Base-by-base conservation (phyloP, 805 yeast genomes). In the Komagataella ulmi region DNA sequence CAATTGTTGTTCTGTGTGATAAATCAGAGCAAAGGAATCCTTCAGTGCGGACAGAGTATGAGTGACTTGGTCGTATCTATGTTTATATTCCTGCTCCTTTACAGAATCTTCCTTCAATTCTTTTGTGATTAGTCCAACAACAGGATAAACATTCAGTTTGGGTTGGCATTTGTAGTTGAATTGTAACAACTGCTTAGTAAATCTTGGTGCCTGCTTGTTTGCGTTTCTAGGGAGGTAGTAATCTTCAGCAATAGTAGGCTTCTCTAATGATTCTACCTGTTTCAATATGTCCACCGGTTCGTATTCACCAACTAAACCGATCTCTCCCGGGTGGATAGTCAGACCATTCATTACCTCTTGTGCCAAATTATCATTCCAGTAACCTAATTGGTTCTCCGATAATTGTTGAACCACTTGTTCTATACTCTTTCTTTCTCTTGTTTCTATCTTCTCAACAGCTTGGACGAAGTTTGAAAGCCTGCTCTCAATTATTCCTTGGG, bases 401-500 rank as follows among this genome's bases (percentile, higher is more conserved):
- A 30, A 14, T 30, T 30, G 40, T 8, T 30, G 40, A 10, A 30
- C 40, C 12, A 30, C n/a, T 30, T 30, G 40, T 30, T 30, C 40
- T 30, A 30, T 30, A 14, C 40, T 30, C 14, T 14, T 30, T 30
- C n/a, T 30, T 30, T 30, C 40, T 30, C 14, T 30, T 12, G 4
- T 8, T 30, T 61, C 62, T 3, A 67, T 52, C 45, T 50, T 54
- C 12, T 58, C 60, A n/a, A 65, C 51, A 2, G 65, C 56, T 45
- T 72, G 73, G 14, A 70, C 71, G 54, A 71, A 74, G 45, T 67
- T 68, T 10, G 77, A 71, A 0, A 77, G 60, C 54, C 66, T 71
- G 52, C 77, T 73, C 52, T 77, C 82, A 21, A 78, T 55, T 3
- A 78, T 68, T 2, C 81, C 76, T 56, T 74, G 71, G 1, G 82